Evolutionary conservation across 441 rosid species (phyloP).

Genomic region (Gossypium gossypioides): DNA sequence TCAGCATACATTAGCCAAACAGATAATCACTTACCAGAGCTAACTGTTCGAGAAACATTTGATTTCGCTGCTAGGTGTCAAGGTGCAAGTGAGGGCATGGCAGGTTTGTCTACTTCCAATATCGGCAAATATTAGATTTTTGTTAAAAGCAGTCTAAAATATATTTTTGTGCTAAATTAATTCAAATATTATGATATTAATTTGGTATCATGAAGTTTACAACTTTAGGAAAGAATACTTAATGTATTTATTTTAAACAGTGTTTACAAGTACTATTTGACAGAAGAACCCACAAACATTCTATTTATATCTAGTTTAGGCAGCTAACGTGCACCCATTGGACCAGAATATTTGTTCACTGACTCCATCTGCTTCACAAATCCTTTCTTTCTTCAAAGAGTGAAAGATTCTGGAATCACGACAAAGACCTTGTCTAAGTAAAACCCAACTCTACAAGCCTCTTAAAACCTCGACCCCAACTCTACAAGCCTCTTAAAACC

Average conservation of each 20-base stretch:
- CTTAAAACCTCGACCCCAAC: too few species aligned
- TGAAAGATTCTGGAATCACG: too few species aligned
- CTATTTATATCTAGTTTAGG: not conserved
- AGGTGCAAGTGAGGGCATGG: slow-evolving; percentile 75
- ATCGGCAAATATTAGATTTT: not conserved
- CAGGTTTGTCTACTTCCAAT: slow-evolving; percentile 35
- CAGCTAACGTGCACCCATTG: not conserved
- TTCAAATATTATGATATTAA: not conserved
- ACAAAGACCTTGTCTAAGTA: too few species aligned
- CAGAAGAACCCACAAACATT: not conserved
- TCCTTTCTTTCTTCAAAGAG: too few species aligned
- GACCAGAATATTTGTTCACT: not conserved
- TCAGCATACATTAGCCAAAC: slow-evolving; percentile 90
- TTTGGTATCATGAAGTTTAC: not conserved
- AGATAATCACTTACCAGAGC: slow-evolving; percentile 83
- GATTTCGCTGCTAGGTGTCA: slow-evolving; percentile 95
- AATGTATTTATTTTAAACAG: not conserved
- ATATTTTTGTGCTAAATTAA: not conserved
- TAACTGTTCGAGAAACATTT: slow-evolving; percentile 85
- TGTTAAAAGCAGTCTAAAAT: not conserved
- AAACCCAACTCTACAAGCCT: too few species aligned
- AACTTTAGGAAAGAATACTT: not conserved
- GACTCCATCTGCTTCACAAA: not conserved
- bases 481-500: too few species aligned
- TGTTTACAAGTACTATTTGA: too few species aligned